Evolutionary conservation across 2,329 filamentous ascomycete species (phyloP).

Genomic region (Claviceps pazoutovae): DNA sequence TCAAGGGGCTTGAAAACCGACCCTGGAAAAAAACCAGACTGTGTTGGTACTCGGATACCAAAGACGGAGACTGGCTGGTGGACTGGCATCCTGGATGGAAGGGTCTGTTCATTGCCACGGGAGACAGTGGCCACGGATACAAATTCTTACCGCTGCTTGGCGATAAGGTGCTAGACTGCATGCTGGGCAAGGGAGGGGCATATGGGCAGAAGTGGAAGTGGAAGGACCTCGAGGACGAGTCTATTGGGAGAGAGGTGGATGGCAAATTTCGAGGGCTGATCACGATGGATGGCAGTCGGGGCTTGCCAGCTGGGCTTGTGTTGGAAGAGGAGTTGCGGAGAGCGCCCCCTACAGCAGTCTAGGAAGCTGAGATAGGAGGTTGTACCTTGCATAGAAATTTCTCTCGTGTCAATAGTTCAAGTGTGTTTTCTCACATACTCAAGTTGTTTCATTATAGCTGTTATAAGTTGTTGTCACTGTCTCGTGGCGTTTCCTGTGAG

Average conservation of each 20-base stretch:
- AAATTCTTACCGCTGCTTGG: constrained; percentile 57
- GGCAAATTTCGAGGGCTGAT: constrained; percentile 25
- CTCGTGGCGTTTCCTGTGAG: too few relatives aligned
- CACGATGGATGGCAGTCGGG: constrained; percentile 40
- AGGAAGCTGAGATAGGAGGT: too few relatives aligned
- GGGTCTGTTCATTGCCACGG: constrained; percentile 46
- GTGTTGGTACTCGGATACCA: constrained; percentile 68
- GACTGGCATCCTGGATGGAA: constrained; percentile 51
- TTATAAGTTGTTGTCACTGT: too few relatives aligned
- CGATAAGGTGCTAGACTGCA: constrained; percentile 43
- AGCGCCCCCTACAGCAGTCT: neutral
- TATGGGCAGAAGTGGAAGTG: constrained; percentile 48
- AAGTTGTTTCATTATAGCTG: too few relatives aligned
- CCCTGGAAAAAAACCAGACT: constrained; percentile 49
- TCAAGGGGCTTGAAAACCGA: constrained; percentile 38
- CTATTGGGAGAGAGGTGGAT: constrained; percentile 19
- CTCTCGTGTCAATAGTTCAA: too few relatives aligned
- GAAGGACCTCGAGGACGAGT: constrained; percentile 38
- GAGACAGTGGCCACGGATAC: constrained; percentile 52
- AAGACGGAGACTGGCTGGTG: constrained; percentile 56
- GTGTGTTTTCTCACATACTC: too few relatives aligned
- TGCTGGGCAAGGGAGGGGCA: constrained; percentile 32
- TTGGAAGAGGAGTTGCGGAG: constrained; percentile 28
- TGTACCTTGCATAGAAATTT: too few relatives aligned
- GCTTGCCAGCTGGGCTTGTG: constrained; percentile 31